These are phyloP conservation scores for Vigna angularis DNA, from an alignment of 306 rosid species.

Conservation along the genomic window DNA sequence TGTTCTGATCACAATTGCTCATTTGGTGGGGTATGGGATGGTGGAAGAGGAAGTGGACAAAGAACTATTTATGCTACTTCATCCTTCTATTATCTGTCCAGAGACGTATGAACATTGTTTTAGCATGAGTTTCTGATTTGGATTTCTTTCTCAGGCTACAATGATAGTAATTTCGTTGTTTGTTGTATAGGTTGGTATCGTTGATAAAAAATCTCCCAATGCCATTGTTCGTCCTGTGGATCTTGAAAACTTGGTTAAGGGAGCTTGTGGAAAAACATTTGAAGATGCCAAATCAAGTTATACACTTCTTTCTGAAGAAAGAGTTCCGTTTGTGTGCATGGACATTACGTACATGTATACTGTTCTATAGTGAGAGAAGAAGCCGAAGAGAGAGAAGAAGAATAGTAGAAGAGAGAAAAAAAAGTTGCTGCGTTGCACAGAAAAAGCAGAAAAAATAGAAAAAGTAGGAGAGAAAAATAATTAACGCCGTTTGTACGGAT, in stretches of 20 bases:
- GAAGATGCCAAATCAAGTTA: conserved; percentile 56
- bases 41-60: conserved; percentile 82
- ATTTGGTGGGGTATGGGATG: conserved; percentile 83
- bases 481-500: no score
- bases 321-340: conserved; percentile 68
- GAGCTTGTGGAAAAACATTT: conserved; percentile 58
- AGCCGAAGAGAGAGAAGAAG: no score
- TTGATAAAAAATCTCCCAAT: conserved; percentile 48
- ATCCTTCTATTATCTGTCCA: conserved; percentile 68
- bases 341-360: conserved; percentile 64
- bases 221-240: conserved; percentile 50
- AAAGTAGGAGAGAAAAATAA: no score
- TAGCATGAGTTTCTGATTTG: background rate
- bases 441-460: no score
- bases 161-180: background rate
- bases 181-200: conserved; percentile 59
- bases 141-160: background rate
- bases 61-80: conserved; percentile 67
- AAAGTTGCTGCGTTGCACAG: no score
- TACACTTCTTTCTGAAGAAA: conserved; percentile 17
- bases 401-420: no score
- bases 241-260: conserved; percentile 59
- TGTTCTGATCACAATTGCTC: conserved; percentile 75
- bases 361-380: no score
- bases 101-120: conserved; percentile 42